These are phyloP conservation scores for Psophocarpus tetragonolobus DNA, from an alignment of 306 rosid genomes.

Conservation along the genomic window DNA sequence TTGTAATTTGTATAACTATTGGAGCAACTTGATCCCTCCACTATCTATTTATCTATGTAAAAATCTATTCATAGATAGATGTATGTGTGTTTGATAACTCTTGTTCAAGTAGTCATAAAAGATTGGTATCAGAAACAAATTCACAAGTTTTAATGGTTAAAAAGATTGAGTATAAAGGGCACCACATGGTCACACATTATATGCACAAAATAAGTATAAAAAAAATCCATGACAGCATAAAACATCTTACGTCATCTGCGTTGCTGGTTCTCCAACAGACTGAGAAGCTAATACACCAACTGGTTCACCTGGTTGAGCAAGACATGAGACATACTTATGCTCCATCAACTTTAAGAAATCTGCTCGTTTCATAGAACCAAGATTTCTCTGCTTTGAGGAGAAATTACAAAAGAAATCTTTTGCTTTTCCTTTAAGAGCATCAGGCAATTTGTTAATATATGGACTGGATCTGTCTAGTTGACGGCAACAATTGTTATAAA, in stretches of 20 bases:
- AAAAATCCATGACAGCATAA: neutral
- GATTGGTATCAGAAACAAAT: neutral
- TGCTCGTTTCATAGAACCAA: slow-evolving; percentile 29
- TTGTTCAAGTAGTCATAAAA: neutral
- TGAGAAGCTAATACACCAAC: slow-evolving; percentile 97
- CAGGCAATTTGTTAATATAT: slow-evolving; percentile 70
- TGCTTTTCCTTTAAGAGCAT: slow-evolving; percentile 62
- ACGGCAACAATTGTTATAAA: slow-evolving; percentile 55
- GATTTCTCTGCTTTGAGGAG: slow-evolving; percentile 43
- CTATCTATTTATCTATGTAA: no score
- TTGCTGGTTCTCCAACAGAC: slow-evolving; percentile 96
- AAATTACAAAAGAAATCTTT: slow-evolving; percentile 42
- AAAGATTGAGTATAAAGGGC: neutral
- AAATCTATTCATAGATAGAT: no score
- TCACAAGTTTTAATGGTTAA: neutral
- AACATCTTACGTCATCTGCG: slow-evolving; percentile 87
- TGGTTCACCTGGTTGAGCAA: slow-evolving; percentile 96
- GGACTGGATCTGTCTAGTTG: slow-evolving; percentile 60
- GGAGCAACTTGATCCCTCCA: no score
- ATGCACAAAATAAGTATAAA: neutral
- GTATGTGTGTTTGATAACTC: neutral
- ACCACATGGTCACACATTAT: neutral
- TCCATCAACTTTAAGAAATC: slow-evolving; percentile 80
- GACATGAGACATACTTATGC: slow-evolving; percentile 82
- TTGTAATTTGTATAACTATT: no score